Base-by-base conservation (phyloP, 2,329 filamentous ascomycete genomes). In the Alternaria sp. region DNA sequence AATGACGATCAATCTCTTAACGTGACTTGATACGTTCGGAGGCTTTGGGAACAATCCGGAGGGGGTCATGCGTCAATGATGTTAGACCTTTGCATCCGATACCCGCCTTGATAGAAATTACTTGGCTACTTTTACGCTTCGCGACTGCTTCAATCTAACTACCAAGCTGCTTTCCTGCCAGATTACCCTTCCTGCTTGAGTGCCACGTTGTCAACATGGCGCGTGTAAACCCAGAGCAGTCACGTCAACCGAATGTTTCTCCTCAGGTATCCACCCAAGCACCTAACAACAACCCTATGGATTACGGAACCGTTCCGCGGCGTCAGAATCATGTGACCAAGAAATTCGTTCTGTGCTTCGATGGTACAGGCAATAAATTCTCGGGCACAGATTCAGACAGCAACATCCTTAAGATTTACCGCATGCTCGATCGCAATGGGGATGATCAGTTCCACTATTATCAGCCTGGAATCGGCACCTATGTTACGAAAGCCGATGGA, bases 401-500 rank as follows among this genome's bases (percentile, higher is more conserved):
- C 37, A 80, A 80, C 51, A 79, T 91, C 66, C 77, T 91, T 59
- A 90, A 90, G 69, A 89, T 91, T 10, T 90, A 88, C 64, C 83
- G 87, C 36, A 89, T 90, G 82, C 78, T 91, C 1, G 88, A 91
- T 65, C 83, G 88, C 5, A 85, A 84, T 6, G 84, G 86, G 0
- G 80, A 80, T 23, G 83, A 87, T 55, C 88, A 91, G 53, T 80
- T 77, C 55, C 74, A 78, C 66, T 78, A 77, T 50, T 77, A 73
- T 44, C 72, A 73, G 40, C 71, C 71, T 4, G 89, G 89, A 8
- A 92, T 92, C 62, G 90, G 90, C 13, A 92, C 90, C 0, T 92
- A 92, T 67, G 84, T 88, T 1, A 86, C 86, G 0, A 83, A 66
- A 37, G 60, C 71, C 1, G 62, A 58, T 42, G 64, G 80, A 10